Evolutionary conservation across 257 asterid genomes (phyloP).

Genomic region (Ilex asprella): DNA sequence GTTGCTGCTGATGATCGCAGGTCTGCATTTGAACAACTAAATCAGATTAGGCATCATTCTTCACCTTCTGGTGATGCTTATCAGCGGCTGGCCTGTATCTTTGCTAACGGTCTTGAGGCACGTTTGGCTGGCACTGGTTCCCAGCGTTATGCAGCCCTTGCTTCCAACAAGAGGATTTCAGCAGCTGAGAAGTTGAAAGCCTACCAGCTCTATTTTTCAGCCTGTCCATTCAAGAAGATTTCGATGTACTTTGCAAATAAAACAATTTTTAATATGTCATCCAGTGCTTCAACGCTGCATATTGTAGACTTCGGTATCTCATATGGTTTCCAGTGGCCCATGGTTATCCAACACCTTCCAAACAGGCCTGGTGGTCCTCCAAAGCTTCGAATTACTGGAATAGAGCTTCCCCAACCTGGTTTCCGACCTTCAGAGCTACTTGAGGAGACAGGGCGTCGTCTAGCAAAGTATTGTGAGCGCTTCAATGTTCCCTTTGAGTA

Average conservation of each 20-base stretch:
- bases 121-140: constrained; percentile 5
- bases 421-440: constrained; percentile 3
- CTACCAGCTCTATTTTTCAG: constrained; percentile 4
- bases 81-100: constrained; percentile 1
- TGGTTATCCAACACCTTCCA: constrained; percentile 1
- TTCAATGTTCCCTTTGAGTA: neutral
- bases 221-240: constrained; percentile 4
- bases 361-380: constrained; percentile 3
- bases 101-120: constrained; percentile 5
- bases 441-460: constrained; percentile 1
- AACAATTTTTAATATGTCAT: neutral
- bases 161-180: neutral
- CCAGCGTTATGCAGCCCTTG: constrained; percentile 1
- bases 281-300: neutral
- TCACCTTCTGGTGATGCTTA: constrained; percentile 3
- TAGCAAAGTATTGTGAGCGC: constrained; percentile 2
- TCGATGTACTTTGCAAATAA: neutral
- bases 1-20: constrained; percentile 8
- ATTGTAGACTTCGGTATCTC: constrained; percentile 4
- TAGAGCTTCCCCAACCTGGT: constrained; percentile 5
- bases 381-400: constrained; percentile 2
- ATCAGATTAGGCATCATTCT: constrained; percentile 1
- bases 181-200: constrained; percentile 3
- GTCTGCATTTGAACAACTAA: constrained; percentile 4
- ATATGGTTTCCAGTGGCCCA: constrained; percentile 8